Conservation (phyloP, 2,329 filamentous ascomycete genomes). For the Cercospora sp. region DNA sequence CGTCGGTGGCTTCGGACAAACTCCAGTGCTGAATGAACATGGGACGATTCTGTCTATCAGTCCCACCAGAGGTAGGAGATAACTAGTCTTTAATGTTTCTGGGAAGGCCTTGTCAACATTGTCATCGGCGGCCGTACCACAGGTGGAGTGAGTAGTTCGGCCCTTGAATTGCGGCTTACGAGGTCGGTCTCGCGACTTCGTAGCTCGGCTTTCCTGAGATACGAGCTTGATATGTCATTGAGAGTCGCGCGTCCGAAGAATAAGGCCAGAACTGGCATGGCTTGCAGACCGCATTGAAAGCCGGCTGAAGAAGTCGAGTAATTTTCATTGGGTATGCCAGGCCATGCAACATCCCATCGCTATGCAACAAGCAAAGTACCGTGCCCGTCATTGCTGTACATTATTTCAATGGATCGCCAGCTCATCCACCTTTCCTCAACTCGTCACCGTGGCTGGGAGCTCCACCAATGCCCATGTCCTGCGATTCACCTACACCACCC, state of each 20-base stretch:
- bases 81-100: too few species aligned
- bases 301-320: not conserved
- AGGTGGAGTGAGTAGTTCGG: not conserved
- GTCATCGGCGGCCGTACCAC: not conserved
- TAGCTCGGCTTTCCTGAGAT: not conserved
- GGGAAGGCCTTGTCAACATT: not conserved
- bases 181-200: not conserved
- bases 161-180: too few species aligned
- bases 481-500: slow-evolving; percentile 19
- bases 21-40: not conserved
- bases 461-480: slow-evolving; percentile 20
- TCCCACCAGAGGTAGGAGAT: not conserved
- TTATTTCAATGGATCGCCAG: not conserved
- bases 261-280: not conserved
- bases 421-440: slow-evolving; percentile 11
- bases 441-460: slow-evolving; percentile 13
- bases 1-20: not conserved
- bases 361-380: slow-evolving; percentile 1
- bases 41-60: not conserved
- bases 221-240: not conserved
- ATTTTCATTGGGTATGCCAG: not conserved
- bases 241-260: not conserved
- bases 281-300: not conserved
- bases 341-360: not conserved
- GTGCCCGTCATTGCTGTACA: not conserved